These are phyloP conservation scores for Exophiala sp. DNA, from an alignment of 2,329 filamentous ascomycete species.

Conservation along the genomic window DNA sequence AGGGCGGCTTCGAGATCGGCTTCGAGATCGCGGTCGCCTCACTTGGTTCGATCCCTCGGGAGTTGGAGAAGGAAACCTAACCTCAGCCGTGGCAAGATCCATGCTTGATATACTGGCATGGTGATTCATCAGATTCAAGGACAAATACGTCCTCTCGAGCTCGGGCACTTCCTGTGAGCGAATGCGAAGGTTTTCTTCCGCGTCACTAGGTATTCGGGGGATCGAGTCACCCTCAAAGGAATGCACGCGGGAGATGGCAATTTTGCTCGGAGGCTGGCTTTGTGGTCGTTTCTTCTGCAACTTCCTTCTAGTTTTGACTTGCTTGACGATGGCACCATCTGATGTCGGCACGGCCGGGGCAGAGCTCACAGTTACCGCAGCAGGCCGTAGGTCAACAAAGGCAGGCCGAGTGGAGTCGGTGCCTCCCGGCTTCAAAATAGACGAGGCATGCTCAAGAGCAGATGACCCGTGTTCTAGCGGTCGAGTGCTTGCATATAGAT, in stretches of 20 bases:
- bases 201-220: slow-evolving; percentile 19
- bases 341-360: not conserved
- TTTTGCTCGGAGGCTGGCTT: slow-evolving; percentile 11
- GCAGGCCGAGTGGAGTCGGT: slow-evolving; percentile 12
- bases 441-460: not conserved
- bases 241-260: slow-evolving; percentile 19
- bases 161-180: slow-evolving; percentile 26
- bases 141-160: slow-evolving; percentile 24
- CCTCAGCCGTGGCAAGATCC: slow-evolving; percentile 9
- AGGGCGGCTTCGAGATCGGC: slow-evolving; percentile 19
- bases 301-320: slow-evolving; percentile 18
- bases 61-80: slow-evolving; percentile 27
- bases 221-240: slow-evolving; percentile 20
- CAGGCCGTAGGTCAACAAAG: slow-evolving; percentile 10
- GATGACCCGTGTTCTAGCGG: not conserved
- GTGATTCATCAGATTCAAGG: slow-evolving; percentile 8
- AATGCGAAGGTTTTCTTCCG: slow-evolving; percentile 23
- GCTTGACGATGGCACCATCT: not conserved
- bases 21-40: slow-evolving; percentile 16
- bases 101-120: slow-evolving; percentile 18
- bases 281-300: slow-evolving; percentile 26
- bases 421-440: slow-evolving; percentile 18
- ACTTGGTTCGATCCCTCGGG: slow-evolving; percentile 10
- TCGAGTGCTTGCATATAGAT: not conserved
- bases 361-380: not conserved